A percentile compares a stretch with the other conserved stretches of the same genome.
Evolutionary conservation across 345 rosid species (phyloP).

Genomic region (Eucalyptus victrix): DNA sequence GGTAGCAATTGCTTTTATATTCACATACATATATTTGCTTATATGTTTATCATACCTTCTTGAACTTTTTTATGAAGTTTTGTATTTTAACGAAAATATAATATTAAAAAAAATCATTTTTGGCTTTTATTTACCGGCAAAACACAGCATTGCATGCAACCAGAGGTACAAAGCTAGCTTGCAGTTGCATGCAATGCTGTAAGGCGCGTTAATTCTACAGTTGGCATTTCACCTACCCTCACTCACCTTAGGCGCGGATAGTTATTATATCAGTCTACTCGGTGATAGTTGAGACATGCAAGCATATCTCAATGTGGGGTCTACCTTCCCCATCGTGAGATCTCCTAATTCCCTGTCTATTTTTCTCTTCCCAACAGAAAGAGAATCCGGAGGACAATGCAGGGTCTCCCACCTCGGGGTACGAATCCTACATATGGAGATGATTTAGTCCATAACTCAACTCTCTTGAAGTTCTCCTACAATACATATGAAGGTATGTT

Average conservation of each 20-base stretch:
- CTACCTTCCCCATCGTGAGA: accelerated
- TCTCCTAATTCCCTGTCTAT: no score
- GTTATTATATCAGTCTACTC: accelerated
- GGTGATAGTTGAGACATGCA: no score
- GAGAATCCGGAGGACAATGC: no score
- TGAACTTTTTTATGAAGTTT: neutral
- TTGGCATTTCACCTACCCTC: no score
- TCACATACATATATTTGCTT: neutral
- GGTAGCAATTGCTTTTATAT: neutral
- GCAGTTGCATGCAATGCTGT: no score
- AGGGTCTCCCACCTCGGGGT: no score
- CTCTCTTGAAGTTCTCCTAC: neutral
- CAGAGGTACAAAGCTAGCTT: no score
- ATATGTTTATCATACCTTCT: neutral
- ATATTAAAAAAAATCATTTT: accelerated
- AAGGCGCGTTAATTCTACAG: accelerated
- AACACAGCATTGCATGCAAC: neutral
- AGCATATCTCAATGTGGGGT: no score
- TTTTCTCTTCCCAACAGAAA: no score
- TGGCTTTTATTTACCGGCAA: neutral
- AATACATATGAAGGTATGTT: neutral
- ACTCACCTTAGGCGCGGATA: accelerated
- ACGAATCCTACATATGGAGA: neutral
- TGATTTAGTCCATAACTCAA: neutral
- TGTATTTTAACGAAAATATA: neutral